Evolutionary conservation across 768 basidiomycete species (phyloP), one percentile per base, ranked within the genome.

Genomic region (Russula compacta): DNA sequence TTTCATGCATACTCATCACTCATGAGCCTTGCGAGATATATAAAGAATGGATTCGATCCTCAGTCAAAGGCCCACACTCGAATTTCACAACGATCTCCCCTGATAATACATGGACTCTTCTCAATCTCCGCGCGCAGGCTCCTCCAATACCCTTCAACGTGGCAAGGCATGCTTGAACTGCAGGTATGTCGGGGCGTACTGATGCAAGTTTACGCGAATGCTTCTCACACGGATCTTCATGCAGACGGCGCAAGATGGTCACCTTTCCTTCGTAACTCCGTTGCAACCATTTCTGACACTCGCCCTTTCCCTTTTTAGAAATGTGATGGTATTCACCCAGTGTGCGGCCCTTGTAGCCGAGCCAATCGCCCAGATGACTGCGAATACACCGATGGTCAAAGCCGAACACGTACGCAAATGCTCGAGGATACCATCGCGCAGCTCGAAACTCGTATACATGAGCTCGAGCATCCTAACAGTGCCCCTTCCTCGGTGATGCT

Each of bases 301-400:
- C 12, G 29, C 17, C 49, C 44, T 17, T 54, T 42, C 15, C 32
- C n/a, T 12, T 60, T 33, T n/a, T 57, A 83, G 85, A 85, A 81
- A 78, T 87, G 85, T 60, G 85, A 87, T 65, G 84, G 84, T 17
- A 67, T 69, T 2, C 81, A 81, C 63, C 86, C 85, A 2, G 72
- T 79, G n/a, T 87, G 85, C 68, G 82, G 83, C 0, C 84, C 81
- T 44, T 87, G 85, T 72, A 69, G 73, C 39, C 72, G 75, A 8
- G 79, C 81, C 42, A 81, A 83, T 39, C 81, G 83, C 58, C 77
- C 77, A 40, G 84, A 85, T 50, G 82, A 83, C n/a, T 87, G 85
- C 69, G 84, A 86, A 71, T 87, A 85, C 69, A 75, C 81, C 5
- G 85, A 86, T 66, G 82, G 82, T 4, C 79, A 78, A 50, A 77